Evolutionary conservation across 148 eudicot genomes (phyloP).

Genomic region (Rhododendron molle): DNA sequence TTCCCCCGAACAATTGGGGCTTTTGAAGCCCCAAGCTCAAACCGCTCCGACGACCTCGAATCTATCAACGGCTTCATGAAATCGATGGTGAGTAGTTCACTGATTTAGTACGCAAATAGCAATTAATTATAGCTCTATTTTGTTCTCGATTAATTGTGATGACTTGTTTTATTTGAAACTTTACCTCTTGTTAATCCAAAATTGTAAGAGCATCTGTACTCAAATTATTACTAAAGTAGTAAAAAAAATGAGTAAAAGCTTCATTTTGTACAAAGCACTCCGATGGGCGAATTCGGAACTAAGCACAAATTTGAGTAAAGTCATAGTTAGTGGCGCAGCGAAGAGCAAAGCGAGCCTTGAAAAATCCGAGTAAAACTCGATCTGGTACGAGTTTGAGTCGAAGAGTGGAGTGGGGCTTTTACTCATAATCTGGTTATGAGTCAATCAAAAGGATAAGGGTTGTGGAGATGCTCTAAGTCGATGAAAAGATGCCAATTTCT

Average conservation of each 20-base stretch:
- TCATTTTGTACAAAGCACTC: background rate
- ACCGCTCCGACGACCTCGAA: constrained; percentile 18
- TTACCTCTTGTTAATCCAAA: background rate
- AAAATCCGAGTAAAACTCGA: background rate
- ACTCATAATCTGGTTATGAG: background rate
- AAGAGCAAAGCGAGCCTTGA: background rate
- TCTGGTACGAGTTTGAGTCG: background rate
- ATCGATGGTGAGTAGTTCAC: constrained; percentile 30
- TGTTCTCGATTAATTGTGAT: background rate
- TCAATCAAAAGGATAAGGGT: background rate
- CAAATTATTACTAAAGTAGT: background rate
- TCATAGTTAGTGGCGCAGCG: background rate
- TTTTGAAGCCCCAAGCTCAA: background rate
- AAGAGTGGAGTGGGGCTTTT: background rate
- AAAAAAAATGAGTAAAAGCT: background rate
- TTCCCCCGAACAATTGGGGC: constrained; percentile 21
- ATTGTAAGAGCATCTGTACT: background rate
- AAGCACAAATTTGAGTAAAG: background rate
- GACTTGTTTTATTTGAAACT: background rate
- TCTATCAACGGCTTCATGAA: constrained; percentile 36
- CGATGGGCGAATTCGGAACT: background rate
- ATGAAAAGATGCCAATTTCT: background rate
- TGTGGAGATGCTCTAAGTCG: background rate
- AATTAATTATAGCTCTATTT: background rate
- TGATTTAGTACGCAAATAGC: background rate